These are phyloP conservation scores for Emmonsia crescens DNA, from an alignment of 2,329 filamentous ascomycete species.

Conservation along the genomic window DNA sequence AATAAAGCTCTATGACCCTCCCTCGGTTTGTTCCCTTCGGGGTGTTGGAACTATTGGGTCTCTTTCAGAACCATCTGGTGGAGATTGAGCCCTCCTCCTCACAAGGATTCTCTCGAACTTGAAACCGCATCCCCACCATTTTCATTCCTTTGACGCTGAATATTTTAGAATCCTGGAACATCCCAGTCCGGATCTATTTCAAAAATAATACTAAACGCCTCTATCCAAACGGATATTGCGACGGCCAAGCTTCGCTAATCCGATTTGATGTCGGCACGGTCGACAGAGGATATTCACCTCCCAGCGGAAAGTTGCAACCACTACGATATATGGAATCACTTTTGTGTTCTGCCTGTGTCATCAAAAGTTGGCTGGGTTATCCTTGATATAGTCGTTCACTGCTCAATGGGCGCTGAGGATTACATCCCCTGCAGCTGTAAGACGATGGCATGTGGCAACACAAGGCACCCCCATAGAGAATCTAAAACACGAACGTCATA, in stretches of 20 bases:
- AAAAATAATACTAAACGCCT: neutral
- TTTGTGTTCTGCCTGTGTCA: neutral
- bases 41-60: neutral
- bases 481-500: neutral
- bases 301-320: neutral
- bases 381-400: neutral
- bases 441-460: neutral
- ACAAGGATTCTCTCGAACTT: neutral
- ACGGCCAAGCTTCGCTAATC: neutral
- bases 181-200: neutral
- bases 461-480: neutral
- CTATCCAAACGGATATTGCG: neutral
- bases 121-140: neutral
- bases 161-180: neutral
- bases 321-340: neutral
- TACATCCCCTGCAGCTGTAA: neutral
- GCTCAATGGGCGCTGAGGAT: neutral
- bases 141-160: neutral
- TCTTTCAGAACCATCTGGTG: neutral
- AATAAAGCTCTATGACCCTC: neutral
- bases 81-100: neutral
- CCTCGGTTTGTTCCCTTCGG: neutral
- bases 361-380: neutral
- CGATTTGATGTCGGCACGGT: neutral
- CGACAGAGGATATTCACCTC: neutral